Evolutionary conservation across 306 rosid genomes (phyloP), one percentile per base, ranked within the genome.

Genomic region (Bauhinia variegata): DNA sequence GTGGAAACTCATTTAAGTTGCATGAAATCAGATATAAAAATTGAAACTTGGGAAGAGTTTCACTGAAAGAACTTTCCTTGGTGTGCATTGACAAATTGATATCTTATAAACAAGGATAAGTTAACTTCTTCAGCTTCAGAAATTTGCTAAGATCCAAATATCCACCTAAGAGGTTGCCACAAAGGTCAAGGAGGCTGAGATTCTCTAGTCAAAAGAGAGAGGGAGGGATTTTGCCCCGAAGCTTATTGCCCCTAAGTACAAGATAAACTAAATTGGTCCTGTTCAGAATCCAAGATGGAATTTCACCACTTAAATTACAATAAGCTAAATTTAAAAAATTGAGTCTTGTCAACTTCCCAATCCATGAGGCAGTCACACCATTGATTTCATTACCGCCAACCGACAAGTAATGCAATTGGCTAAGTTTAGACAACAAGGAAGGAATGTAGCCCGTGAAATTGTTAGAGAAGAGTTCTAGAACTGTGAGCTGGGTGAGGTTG

Each of bases 381-480:
- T 16, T 52, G 28, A 81, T 59, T 0, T 77, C 4, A 19, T 81
- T 81, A 6, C 0, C 8, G 3, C 15, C 11, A 17, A 70, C 62
- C 37, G 3, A 5, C 11, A 80, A 51, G 3, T 0, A 2, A 14
- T 50, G 4, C 5, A 46, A 18, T 6, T 55, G 46, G n/a, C 48
- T 69, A 11, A 46, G 65, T 15, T 69, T 69, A 12, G 4, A 18
- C 14, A 47, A 17, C 1, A 50, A 70, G 0, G 51, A 39, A 48
- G 77, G 48, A n/a, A 47, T 23, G 11, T 17, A 53, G 13, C 65
- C 65, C 0, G 4, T 32, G 16, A 73, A 67, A 30, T 28, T 3
- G 53, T 17, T 56, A 0, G 4, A 1, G 0, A 7, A 1, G 0
- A 53, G 58, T 1, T 53, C n/a, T 13, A 53, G 4, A 19, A 0